These are phyloP conservation scores for Penicilliopsis zonata DNA, from an alignment of 495 filamentous ascomycete species.

Conservation along the genomic window DNA sequence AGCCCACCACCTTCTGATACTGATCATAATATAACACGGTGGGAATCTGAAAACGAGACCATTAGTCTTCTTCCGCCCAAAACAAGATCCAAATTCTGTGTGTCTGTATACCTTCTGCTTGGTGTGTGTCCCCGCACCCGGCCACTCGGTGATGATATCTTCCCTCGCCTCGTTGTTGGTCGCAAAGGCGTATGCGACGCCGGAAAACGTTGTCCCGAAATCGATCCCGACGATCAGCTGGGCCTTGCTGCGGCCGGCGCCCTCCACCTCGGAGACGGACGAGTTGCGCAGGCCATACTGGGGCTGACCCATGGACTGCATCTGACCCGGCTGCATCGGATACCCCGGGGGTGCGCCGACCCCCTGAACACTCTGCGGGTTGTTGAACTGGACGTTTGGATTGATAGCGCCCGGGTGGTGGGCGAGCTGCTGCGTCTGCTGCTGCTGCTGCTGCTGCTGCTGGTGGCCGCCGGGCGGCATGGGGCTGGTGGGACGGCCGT, in stretches of 20 bases:
- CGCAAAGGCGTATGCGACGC: slow-evolving; percentile 69
- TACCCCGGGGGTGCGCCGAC: slow-evolving; percentile 41
- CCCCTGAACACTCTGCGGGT: slow-evolving; percentile 36
- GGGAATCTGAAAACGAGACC: slow-evolving; percentile 45
- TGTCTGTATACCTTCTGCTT: slow-evolving; percentile 52
- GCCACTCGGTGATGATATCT: slow-evolving; percentile 74
- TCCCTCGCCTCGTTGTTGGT: slow-evolving; percentile 66
- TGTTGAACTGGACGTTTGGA: slow-evolving; percentile 43
- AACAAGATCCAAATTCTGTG: neutral
- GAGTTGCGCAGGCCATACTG: slow-evolving; percentile 39
- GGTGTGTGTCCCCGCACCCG: slow-evolving; percentile 62
- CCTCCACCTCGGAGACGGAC: slow-evolving; percentile 72
- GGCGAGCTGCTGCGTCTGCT: slow-evolving; percentile 46
- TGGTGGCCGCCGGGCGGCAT: slow-evolving; percentile 43
- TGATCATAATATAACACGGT: slow-evolving; percentile 76
- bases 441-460: slow-evolving; percentile 36
- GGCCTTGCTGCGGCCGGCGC: slow-evolving; percentile 60
- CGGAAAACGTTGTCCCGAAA: slow-evolving; percentile 69
- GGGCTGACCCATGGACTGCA: slow-evolving; percentile 19
- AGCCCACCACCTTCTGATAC: slow-evolving; percentile 71
- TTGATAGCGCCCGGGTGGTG: slow-evolving; percentile 66
- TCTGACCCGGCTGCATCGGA: slow-evolving; percentile 35
- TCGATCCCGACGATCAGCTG: slow-evolving; percentile 65
- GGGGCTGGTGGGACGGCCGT: slow-evolving; percentile 45
- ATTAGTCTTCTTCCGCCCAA: neutral